These are phyloP conservation scores for Talaromyces piceae DNA, from an alignment of 2,329 filamentous ascomycete species.

Conservation along the genomic window DNA sequence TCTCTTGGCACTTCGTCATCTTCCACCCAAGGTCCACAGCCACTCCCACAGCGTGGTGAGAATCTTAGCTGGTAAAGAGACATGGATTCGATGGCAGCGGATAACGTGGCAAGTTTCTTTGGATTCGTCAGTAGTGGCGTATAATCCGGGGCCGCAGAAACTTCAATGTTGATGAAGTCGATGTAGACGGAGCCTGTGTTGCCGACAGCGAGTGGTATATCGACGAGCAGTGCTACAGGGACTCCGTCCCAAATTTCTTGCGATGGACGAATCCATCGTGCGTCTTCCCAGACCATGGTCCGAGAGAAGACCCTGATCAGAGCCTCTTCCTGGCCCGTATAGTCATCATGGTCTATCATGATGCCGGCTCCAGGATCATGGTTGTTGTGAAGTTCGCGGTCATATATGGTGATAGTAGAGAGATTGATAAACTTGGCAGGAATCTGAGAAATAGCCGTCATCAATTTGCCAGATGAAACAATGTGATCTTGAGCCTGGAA, in stretches of 20 bases:
- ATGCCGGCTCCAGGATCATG: neutral
- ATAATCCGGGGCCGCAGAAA: constrained; percentile 2
- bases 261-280: constrained; percentile 1
- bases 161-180: neutral
- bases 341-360: neutral
- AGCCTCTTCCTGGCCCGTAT: neutral
- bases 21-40: neutral
- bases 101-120: neutral
- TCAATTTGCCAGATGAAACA: neutral
- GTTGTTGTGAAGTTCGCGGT: neutral
- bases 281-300: constrained; percentile 1
- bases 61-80: neutral
- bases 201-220: constrained; percentile 2
- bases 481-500: neutral
- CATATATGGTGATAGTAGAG: neutral
- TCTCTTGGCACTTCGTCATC: neutral
- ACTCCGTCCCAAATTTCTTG: neutral
- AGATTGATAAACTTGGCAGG: neutral
- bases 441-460: neutral
- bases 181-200: neutral
- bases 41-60: neutral
- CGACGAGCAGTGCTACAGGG: neutral
- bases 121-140: neutral
- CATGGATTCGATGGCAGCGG: neutral
- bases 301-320: constrained; percentile 1